phyloP scores from a whole-genome alignment of 2,329 filamentous ascomycete genomes.

The Cordyceps pruinosa region DNA sequence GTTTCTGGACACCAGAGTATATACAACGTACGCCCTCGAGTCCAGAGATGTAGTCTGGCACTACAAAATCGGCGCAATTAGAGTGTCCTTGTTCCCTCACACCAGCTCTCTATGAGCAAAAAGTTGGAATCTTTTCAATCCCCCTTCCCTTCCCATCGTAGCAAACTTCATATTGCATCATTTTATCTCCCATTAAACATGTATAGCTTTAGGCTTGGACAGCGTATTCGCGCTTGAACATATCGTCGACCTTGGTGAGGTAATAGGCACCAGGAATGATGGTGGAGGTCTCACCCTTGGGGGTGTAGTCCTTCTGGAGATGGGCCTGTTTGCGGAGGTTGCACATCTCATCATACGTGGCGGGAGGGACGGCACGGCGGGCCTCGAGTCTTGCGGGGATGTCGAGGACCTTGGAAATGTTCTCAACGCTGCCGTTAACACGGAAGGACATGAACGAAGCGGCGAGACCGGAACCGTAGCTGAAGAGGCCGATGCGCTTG shows the following conservation, averaged over 20 bases:
- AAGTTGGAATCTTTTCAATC: background rate
- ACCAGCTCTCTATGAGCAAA: constrained; percentile 8
- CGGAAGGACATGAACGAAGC: constrained; percentile 68
- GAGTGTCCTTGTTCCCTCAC: background rate
- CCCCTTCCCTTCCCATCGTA: background rate
- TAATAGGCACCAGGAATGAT: constrained; percentile 67
- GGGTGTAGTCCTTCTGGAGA: constrained; percentile 71
- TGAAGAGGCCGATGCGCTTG: constrained; percentile 71
- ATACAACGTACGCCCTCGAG: constrained; percentile 2
- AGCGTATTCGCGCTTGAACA: constrained; percentile 75
- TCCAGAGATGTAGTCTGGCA: background rate
- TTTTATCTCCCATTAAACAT: background rate
- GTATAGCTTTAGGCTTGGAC: constrained; percentile 56
- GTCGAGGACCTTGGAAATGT: constrained; percentile 61
- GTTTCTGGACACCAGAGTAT: constrained; percentile 2
- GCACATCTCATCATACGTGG: constrained; percentile 76
- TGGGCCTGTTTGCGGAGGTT: constrained; percentile 76
- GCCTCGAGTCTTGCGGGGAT: constrained; percentile 61
- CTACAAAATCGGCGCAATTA: constrained; percentile 1
- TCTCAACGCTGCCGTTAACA: constrained; percentile 61
- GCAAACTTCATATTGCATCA: constrained; percentile 6
- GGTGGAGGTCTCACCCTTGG: constrained; percentile 60
- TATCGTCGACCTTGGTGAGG: constrained; percentile 71
- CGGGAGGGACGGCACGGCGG: constrained; percentile 59
- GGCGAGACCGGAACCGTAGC: constrained; percentile 70